Percentiles rank a stretch among this genome's conserved stretches.
Conservation (phyloP, 768 basidiomycete genomes). For the Mrakia blollopis region DNA sequence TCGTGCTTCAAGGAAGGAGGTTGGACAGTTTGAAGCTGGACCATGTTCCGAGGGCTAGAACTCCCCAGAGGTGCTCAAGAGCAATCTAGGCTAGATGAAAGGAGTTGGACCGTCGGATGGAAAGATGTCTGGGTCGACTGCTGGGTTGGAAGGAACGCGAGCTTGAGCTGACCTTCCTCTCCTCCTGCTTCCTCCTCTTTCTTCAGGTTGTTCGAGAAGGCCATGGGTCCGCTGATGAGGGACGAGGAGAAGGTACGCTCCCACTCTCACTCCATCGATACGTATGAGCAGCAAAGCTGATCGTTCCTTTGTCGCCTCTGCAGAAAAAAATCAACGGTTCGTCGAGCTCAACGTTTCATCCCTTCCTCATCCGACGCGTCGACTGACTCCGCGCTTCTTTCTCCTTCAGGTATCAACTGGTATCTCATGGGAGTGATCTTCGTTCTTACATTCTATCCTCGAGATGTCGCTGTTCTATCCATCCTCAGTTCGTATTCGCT, state of each 20-base stretch:
- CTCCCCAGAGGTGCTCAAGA: too few relatives aligned
- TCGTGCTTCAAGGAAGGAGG: too few relatives aligned
- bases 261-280: not conserved
- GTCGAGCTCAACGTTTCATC: not conserved
- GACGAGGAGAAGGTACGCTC: constrained; percentile 22
- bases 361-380: not conserved
- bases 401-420: constrained; percentile 62
- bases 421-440: constrained; percentile 82
- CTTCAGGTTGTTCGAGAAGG: constrained; percentile 21
- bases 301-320: not conserved
- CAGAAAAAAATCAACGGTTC: constrained; percentile 64
- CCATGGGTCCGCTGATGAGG: constrained; percentile 23
- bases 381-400: not conserved
- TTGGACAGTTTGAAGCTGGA: too few relatives aligned
- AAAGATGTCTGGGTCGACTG: not conserved
- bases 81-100: too few relatives aligned
- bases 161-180: not conserved
- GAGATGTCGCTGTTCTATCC: constrained; percentile 82
- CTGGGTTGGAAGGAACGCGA: not conserved
- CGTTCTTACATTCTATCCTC: constrained; percentile 68
- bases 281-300: not conserved
- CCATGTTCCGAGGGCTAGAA: too few relatives aligned
- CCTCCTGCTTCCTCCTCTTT: not conserved
- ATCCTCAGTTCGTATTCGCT: constrained; percentile 66
- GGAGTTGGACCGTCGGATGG: not conserved